Base-by-base conservation (phyloP, 176 grass and related monocot genomes). In the Eleusine coracana region DNA sequence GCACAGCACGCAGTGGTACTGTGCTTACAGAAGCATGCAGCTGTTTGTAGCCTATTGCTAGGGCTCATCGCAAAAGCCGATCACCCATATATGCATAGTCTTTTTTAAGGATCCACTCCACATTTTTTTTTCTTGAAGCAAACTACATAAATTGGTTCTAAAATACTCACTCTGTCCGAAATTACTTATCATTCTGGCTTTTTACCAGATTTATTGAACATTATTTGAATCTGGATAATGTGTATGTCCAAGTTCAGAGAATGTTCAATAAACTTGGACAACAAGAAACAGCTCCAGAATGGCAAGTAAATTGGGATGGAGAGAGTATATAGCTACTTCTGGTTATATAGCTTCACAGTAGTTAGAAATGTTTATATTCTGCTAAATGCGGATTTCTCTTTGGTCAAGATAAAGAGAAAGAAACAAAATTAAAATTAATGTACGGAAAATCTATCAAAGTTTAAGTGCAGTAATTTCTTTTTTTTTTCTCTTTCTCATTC, bases 41-140 rank as follows among this genome's bases (percentile, higher is more conserved):
- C 61, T 83, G 45, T 74, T 90, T 86, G 83, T 82, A 86, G 79
- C 73, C 74, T 78, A 73, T 83, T 50, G 83, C 73, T 82, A 78
- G 78, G 68, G 78, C 6, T 89, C 72, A 25, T 82, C 73, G 40
- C 73, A 78, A 86, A 82, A 86, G 78, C 88, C 88, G 88, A 85
- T 73, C 78, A 73, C 7, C 49, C 79, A 67, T 72, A 69, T 58
- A 69, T 68, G 2, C 60, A 75, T 81, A 21, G 3, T 34, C 31
- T 29, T 78, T 28, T 65, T 79, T 51, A 37, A 67, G 25, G 23
- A 63, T 29, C 25, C 60, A 11, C 29, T 63, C 10, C 60, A 63
- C 60, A 29, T 2, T 63, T 11, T 2, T 61, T 61, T 27, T 58
- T 18, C n/a, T 34, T 34, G 31, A 34, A 34, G 15, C 18, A 54